A percentile compares a stretch with the other conserved stretches of the same genome.
phyloP scores from a whole-genome alignment of 768 basidiomycete genomes.

The Sarcodon sp. region DNA sequence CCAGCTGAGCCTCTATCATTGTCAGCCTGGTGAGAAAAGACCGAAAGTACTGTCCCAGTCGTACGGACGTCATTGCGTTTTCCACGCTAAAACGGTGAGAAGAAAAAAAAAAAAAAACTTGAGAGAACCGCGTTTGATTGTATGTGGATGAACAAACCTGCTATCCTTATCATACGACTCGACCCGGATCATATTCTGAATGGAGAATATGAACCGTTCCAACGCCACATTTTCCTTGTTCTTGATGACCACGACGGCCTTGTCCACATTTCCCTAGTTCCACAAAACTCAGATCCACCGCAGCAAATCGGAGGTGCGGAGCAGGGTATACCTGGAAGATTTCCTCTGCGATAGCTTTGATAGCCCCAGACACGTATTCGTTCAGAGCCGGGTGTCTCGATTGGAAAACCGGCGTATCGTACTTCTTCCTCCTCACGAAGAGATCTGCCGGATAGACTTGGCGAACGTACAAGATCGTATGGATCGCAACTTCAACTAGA shows the following conservation, averaged over 20 bases:
- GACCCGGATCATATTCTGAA: constrained; percentile 71
- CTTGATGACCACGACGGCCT: constrained; percentile 78
- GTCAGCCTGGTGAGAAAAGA: constrained; percentile 73
- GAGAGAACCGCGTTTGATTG: neutral
- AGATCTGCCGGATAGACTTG: constrained; percentile 84
- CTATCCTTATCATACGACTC: constrained; percentile 60
- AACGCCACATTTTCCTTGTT: constrained; percentile 66
- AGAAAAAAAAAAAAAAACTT: neutral
- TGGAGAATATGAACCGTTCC: constrained; percentile 84
- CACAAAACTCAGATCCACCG: neutral
- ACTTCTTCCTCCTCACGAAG: constrained; percentile 81
- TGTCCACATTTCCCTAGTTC: constrained; percentile 60
- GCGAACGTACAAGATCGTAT: constrained; percentile 83
- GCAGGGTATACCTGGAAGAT: constrained; percentile 36
- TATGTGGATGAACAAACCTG: constrained; percentile 28
- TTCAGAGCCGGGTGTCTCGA: constrained; percentile 85
- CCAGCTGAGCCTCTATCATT: constrained; percentile 65
- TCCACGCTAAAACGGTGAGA: constrained; percentile 46
- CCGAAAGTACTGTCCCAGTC: constrained; percentile 67
- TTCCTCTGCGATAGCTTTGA: constrained; percentile 74
- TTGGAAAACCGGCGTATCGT: constrained; percentile 84
- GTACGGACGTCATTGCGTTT: constrained; percentile 49
- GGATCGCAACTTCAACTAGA: constrained; percentile 87
- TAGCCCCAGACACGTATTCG: constrained; percentile 80
- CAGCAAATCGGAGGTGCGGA: neutral